phyloP scores from a whole-genome alignment of 1,139 yeast genomes.

The Hyphopichia wangnamkhiaoensis region DNA sequence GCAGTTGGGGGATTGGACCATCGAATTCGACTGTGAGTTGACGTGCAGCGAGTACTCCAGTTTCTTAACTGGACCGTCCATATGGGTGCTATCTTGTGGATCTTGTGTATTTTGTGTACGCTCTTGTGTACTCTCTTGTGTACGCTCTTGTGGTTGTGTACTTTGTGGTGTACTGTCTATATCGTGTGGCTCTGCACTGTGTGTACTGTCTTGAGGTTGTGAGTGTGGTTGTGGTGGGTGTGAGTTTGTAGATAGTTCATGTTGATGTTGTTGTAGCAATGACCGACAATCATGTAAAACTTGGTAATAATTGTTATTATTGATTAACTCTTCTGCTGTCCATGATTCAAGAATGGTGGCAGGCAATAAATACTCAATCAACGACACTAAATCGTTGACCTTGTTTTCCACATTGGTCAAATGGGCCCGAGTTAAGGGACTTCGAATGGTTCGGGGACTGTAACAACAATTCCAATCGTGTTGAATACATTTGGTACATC shows the following conservation, averaged over 20 bases:
- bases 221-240: neutral
- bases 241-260: neutral
- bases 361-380: constrained; percentile 47
- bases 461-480: constrained; percentile 77
- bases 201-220: neutral
- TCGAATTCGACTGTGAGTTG: constrained; percentile 13
- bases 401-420: constrained; percentile 74
- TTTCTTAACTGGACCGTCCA: no score
- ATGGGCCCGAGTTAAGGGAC: constrained; percentile 81
- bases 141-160: no score
- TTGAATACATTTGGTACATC: constrained; percentile 72
- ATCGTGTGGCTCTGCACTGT: no score
- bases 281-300: constrained; percentile 12
- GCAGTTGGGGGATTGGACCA: constrained; percentile 32
- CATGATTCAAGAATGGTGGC: constrained; percentile 13
- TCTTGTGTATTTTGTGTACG: no score
- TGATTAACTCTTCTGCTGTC: constrained; percentile 27
- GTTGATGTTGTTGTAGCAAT: neutral
- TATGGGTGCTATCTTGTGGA: no score
- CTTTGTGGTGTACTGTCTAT: no score
- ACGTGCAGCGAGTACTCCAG: no score
- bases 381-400: constrained; percentile 54
- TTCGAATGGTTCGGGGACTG: constrained; percentile 73
- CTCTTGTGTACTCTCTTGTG: no score
- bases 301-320: constrained; percentile 20